These are phyloP conservation scores for Euphrasia arctica DNA, from an alignment of 305 asterid genomes.

Conservation along the genomic window DNA sequence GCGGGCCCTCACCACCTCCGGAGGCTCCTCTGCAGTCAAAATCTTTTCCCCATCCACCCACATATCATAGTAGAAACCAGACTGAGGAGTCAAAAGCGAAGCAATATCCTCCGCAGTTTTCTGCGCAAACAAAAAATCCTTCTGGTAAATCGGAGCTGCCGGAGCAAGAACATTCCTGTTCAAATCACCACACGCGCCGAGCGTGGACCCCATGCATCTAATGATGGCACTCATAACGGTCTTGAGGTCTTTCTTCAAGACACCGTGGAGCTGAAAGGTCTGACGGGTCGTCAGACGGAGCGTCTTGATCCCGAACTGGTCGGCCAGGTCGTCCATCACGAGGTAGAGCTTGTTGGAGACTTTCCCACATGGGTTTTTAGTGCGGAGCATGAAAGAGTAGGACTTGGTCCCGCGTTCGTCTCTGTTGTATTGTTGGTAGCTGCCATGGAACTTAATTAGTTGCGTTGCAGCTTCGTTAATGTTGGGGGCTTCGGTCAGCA, in stretches of 20 bases:
- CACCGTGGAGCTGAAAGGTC: conserved; percentile 96
- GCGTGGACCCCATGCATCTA: conserved; percentile 84
- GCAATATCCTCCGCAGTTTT: conserved; percentile 90
- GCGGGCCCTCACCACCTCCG: conserved; percentile 81
- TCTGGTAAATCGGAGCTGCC: conserved; percentile 64
- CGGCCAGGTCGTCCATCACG: conserved; percentile 94
- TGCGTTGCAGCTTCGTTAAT: conserved; percentile 87
- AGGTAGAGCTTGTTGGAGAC: conserved; percentile 83
- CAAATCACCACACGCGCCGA: conserved; percentile 97
- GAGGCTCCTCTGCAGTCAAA: conserved; percentile 69
- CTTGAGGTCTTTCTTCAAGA: conserved; percentile 83
- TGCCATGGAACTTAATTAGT: conserved; percentile 95
- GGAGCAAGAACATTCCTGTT: conserved; percentile 95
- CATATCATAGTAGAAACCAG: conserved; percentile 93
- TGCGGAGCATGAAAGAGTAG: conserved; percentile 95
- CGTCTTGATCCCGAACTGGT: conserved; percentile 84
- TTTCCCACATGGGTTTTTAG: conserved; percentile 95
- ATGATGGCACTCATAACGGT: conserved; percentile 92
- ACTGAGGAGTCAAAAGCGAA: conserved; percentile 89
- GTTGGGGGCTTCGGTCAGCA: conserved; percentile 70
- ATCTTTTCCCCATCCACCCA: conserved; percentile 95
- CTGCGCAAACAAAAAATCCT: conserved; percentile 87
- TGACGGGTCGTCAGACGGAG: conserved; percentile 96
- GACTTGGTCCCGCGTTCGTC: conserved; percentile 82
- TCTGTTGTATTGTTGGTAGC: conserved; percentile 90